Evolutionary conservation across 179 eudicot species (phyloP).

Genomic region (Heliamphora pulchella): DNA sequence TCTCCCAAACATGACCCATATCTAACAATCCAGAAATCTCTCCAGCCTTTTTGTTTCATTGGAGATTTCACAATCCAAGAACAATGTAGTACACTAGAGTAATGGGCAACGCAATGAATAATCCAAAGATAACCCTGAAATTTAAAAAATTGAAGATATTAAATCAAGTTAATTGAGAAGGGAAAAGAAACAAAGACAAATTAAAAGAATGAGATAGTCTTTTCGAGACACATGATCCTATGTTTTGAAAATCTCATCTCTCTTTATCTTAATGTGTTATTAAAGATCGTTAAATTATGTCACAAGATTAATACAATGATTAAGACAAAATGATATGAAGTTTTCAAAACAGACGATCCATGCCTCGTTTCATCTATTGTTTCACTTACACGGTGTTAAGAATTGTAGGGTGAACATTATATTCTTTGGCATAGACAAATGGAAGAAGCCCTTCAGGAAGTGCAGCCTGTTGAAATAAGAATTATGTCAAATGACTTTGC

Average conservation of each 20-base stretch:
- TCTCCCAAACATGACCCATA: neutral
- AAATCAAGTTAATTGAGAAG: neutral
- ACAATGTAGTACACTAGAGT: slow-evolving; percentile 71
- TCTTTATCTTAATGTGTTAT: too few relatives aligned
- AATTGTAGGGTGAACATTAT: slow-evolving; percentile 71
- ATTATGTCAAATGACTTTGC: slow-evolving; percentile 4
- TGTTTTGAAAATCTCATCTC: too few relatives aligned
- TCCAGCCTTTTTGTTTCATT: neutral
- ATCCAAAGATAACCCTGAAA: slow-evolving; percentile 82
- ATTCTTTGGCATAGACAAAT: slow-evolving; percentile 60
- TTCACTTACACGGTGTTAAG: slow-evolving; percentile 66
- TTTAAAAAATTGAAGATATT: neutral
- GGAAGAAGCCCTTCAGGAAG: slow-evolving; percentile 87
- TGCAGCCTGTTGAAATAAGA: slow-evolving; percentile 49
- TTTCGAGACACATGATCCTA: too few relatives aligned
- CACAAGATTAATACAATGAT: too few relatives aligned
- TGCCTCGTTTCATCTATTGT: too few relatives aligned
- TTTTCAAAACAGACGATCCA: too few relatives aligned
- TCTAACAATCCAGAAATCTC: neutral
- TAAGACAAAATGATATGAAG: too few relatives aligned
- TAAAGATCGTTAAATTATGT: too few relatives aligned
- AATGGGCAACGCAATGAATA: slow-evolving; percentile 80
- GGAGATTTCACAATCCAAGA: slow-evolving; percentile 41
- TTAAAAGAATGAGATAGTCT: neutral
- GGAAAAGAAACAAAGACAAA: neutral